Base-by-base conservation (phyloP, 1,284 basidiomycete genomes). In the Pseudozyma flocculosa region DNA sequence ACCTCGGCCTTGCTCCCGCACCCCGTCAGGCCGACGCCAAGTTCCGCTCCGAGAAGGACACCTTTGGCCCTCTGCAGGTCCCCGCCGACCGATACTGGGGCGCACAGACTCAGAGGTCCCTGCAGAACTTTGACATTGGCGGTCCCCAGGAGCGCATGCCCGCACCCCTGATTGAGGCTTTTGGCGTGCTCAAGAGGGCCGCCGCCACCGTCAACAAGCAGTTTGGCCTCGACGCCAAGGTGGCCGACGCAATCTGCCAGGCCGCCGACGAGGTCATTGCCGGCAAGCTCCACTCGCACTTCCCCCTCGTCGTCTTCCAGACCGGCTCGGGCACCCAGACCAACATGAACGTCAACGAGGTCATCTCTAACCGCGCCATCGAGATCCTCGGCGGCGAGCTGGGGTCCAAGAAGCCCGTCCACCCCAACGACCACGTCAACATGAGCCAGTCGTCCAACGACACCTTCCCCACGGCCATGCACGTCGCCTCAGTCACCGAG, bases 261-360 rank as follows among this genome's bases (percentile, higher is more conserved):
- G 95, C 95, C 53, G 90, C 95, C 45, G 93, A 98, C 80, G 95
- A 99, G 73, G 94, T 98, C 74, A 97, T 98, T 79, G 88, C 89
- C 47, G 94, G 94, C 57, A 91, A 93, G 80, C 85, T 98, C 37
- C 60, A 70, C 51, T 40, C 48, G 50, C 89, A 99, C 80, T 99
- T 99, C 83, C 95, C 95, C 23, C 83, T 99, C 36, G 95, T 98
- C 51, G 94, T 99, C 44, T 98, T 96, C 85, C 95, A 99, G 82
- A 99, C 95, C 43, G 95, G 95, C 54, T 95, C 91, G 54, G 95
- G 95, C 45, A 99, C 95, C 3, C 95, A 99, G 81, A 94, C 90
- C 79, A 99, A 99, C 84, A 99, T 99, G 95, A 99, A 98, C 81
- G 90, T 86, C 60, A 99, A 99, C 80, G 95, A 99, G 85, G 94